These are phyloP conservation scores for Sindora glabra DNA, from an alignment of 306 rosid species.

Conservation along the genomic window DNA sequence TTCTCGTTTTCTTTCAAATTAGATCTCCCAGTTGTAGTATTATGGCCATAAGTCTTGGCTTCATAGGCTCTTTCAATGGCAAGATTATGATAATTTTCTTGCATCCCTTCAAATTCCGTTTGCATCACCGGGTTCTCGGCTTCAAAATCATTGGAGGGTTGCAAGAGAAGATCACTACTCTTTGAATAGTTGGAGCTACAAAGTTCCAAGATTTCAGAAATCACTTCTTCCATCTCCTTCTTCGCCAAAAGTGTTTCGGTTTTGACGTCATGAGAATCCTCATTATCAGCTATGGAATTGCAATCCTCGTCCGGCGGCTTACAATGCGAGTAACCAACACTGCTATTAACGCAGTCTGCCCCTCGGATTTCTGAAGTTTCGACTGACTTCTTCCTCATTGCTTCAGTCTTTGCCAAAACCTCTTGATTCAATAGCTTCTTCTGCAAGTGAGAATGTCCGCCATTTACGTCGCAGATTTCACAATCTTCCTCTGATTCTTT, in stretches of 20 bases:
- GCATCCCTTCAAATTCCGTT: too few species aligned
- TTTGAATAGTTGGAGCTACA: slow-evolving; percentile 4
- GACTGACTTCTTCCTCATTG: slow-evolving; percentile 6
- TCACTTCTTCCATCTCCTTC: slow-evolving; percentile 19
- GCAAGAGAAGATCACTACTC: background rate
- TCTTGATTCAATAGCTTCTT: slow-evolving; percentile 5
- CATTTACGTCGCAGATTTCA: background rate
- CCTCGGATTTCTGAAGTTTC: slow-evolving; percentile 3
- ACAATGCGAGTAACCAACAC: slow-evolving; percentile 12
- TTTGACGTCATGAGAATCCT: background rate
- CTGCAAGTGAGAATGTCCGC: background rate
- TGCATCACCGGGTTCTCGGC: background rate
- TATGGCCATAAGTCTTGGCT: background rate
- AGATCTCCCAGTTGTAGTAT: background rate
- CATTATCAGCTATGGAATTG: slow-evolving; percentile 1
- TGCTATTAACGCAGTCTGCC: slow-evolving; percentile 1
- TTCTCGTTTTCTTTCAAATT: slow-evolving; percentile 13
- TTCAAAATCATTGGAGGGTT: background rate
- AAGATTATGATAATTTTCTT: too few species aligned
- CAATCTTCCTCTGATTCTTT: background rate
- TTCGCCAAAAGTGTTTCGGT: background rate
- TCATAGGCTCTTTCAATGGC: background rate
- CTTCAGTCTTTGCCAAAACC: slow-evolving; percentile 18
- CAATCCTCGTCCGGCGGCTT: slow-evolving; percentile 1
- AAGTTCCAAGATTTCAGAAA: slow-evolving; percentile 13